Evolutionary conservation across 257 asterid genomes (phyloP).

Genomic region (Solanum chilense): DNA sequence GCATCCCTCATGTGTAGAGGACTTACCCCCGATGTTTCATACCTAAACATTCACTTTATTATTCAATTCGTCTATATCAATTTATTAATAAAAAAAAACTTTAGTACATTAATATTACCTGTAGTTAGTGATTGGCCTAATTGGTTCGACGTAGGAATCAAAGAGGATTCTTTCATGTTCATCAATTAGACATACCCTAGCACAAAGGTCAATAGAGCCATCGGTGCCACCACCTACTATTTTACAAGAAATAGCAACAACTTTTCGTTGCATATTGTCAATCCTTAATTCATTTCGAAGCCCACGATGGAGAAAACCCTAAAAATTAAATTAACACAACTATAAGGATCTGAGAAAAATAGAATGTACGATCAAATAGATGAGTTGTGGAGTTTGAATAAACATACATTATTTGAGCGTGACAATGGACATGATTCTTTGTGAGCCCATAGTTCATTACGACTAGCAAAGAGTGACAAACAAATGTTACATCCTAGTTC

Average conservation of each 20-base stretch:
- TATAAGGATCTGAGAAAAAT: neutral
- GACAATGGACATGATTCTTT: conserved; percentile 49
- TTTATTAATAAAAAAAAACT: neutral
- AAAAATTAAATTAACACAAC: neutral
- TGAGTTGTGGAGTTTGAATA: neutral
- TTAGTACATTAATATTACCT: conserved; percentile 24
- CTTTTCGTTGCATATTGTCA: conserved; percentile 51
- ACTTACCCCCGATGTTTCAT: conserved; percentile 68
- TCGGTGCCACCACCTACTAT: conserved; percentile 93
- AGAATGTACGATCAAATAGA: no score
- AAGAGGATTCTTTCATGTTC: conserved; percentile 59
- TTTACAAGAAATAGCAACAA: conserved; percentile 75
- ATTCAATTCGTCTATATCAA: neutral
- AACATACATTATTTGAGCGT: conserved; percentile 26
- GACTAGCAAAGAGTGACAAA: conserved; percentile 33
- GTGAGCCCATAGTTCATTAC: conserved; percentile 44
- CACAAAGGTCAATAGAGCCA: conserved; percentile 80
- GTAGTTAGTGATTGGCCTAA: conserved; percentile 60
- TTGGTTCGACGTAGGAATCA: conserved; percentile 65
- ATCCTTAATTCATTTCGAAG: conserved; percentile 34
- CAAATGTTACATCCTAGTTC: conserved; percentile 78
- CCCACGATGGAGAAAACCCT: conserved; percentile 55
- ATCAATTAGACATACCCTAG: conserved; percentile 69
- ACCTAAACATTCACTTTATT: conserved; percentile 25
- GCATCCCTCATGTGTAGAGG: conserved; percentile 66